These are phyloP conservation scores for Exophiala calicioides DNA, from an alignment of 2,329 filamentous ascomycete species.

Conservation along the genomic window DNA sequence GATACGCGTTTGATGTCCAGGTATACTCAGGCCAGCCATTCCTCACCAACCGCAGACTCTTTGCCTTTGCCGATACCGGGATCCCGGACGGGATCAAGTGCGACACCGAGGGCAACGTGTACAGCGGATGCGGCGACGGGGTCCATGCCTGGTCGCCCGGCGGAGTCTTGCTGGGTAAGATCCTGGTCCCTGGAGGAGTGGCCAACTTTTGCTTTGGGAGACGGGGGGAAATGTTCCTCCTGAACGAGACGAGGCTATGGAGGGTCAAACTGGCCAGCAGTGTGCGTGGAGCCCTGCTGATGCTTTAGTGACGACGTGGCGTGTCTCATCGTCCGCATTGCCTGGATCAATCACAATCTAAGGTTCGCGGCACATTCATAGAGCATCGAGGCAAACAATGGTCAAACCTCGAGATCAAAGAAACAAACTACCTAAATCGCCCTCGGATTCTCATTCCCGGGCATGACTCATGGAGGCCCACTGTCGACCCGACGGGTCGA, in stretches of 20 bases:
- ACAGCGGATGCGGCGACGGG: conserved; percentile 56
- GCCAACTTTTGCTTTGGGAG: conserved; percentile 54
- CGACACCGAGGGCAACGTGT: conserved; percentile 57
- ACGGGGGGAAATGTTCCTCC: conserved; percentile 12
- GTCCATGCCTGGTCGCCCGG: conserved; percentile 55
- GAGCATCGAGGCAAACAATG: too few relatives aligned
- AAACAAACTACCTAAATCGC: too few relatives aligned
- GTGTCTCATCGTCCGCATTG: too few relatives aligned
- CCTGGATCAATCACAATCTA: too few relatives aligned
- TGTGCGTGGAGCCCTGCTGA: too few relatives aligned
- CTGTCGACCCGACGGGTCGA: too few relatives aligned
- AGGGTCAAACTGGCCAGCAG: too few relatives aligned
- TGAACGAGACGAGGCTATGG: conserved; percentile 15
- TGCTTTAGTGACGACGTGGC: too few relatives aligned
- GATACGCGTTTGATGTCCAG: conserved; percentile 44
- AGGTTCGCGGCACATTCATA: too few relatives aligned
- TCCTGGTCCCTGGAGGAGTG: conserved; percentile 50
- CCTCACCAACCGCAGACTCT: conserved; percentile 54
- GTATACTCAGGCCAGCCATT: conserved; percentile 39
- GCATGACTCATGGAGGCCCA: too few relatives aligned
- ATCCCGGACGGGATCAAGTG: conserved; percentile 52
- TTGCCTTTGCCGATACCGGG: conserved; percentile 51
- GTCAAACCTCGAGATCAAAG: too few relatives aligned
- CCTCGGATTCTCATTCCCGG: too few relatives aligned
- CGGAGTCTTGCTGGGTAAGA: conserved; percentile 57